phyloP scores from a whole-genome alignment of 352 stramenopile genomes.

The Pythium biforme region DNA sequence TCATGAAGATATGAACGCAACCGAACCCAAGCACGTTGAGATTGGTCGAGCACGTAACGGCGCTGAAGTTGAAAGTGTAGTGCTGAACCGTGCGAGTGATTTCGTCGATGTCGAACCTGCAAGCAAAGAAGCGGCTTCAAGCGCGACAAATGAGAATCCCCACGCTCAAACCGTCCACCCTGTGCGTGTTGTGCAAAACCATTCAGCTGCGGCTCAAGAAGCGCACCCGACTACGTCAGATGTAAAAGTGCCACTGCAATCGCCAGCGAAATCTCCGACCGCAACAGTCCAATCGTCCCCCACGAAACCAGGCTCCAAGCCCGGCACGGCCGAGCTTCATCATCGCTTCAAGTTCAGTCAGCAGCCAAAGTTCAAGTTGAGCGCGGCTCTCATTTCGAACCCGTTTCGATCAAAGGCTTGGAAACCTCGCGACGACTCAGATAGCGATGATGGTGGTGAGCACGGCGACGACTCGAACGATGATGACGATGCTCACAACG shows the following conservation, averaged over 20 bases:
- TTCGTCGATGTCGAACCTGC: neutral
- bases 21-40: neutral
- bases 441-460: constrained; percentile 32
- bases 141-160: too few relatives aligned
- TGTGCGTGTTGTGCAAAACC: neutral
- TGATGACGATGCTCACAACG: constrained; percentile 19
- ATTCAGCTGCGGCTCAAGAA: neutral
- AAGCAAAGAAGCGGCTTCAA: neutral
- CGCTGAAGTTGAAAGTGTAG: neutral
- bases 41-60: neutral
- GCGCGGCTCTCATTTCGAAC: constrained; percentile 15
- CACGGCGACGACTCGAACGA: constrained; percentile 22
- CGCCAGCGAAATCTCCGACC: neutral
- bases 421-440: constrained; percentile 36
- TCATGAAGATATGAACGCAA: neutral
- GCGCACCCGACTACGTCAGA: neutral
- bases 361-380: constrained; percentile 26
- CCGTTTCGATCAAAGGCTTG: constrained; percentile 20
- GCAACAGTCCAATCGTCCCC: neutral
- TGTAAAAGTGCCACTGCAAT: neutral
- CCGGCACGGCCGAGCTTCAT: constrained; percentile 4
- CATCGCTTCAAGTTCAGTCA: constrained; percentile 26
- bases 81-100: neutral
- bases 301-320: constrained; percentile 1
- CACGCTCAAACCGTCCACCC: too few relatives aligned